Evolutionary conservation across 352 stramenopile species (phyloP), one percentile per base, ranked within the genome.

Genomic region (Globisporangium camurandrum): DNA sequence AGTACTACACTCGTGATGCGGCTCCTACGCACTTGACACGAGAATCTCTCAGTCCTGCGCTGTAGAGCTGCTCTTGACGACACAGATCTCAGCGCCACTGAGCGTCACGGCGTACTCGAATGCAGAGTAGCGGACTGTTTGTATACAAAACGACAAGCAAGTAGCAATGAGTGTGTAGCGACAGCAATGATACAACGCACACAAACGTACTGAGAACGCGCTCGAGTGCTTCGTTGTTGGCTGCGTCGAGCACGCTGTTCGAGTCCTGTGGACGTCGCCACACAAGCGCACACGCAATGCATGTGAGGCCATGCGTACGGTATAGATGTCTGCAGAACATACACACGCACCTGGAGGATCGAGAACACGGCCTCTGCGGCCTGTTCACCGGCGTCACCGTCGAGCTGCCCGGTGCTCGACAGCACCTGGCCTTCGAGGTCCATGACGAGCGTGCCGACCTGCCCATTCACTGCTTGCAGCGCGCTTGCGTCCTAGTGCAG

Each of bases 101-200:
- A 85, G 62, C 42, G 75, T 86, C 47, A 92, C 77, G 2, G 74
- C 70, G 39, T 75, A 89, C 43, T 87, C 66, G 49, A 73, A 89
- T 2, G 55, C 71, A 0, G 80, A 69, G 40, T 85, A 89, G 6
- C 70, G 73, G 45, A 92, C 75, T 86, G 39, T 20, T 59, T 8
- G 57, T n/a, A 41, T 11, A 52, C 6, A 44, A 9, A 30, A n/a
- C 11, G 33, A 11, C 22, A 24, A 44, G 57, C 36, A 48, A 4
- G 17, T 5, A 17, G 6, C 4, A 39, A 6, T 14, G 33, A 4
- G 12, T 39, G 33, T 17, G 33, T 14, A 39, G 33, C 33, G 4
- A n/a, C 33, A n/a, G 14, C 19, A 12, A 34, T 4, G n/a, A 26
- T 9, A 3, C 36, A 14, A 47, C 14, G 16, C 17, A 4, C 20